Evolutionary conservation across 2,329 filamentous ascomycete genomes (phyloP).

Genomic region (Aspergillus transmontanensis): DNA sequence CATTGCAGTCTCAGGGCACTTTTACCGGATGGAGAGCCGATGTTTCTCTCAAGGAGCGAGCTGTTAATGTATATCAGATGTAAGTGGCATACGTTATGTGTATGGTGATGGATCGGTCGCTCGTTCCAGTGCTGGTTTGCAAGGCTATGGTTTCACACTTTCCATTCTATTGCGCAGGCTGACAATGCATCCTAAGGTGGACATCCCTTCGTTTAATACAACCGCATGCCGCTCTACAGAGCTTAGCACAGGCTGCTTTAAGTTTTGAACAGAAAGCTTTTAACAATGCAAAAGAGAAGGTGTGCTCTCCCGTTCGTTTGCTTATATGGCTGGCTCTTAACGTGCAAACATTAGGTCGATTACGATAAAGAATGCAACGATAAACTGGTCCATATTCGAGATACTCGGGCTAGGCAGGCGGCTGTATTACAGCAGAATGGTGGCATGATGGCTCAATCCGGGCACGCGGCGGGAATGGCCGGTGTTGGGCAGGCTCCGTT

Average conservation of each 20-base stretch:
- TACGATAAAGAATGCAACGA: slow-evolving; percentile 49
- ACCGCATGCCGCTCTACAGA: slow-evolving; percentile 41
- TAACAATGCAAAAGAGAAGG: slow-evolving; percentile 41
- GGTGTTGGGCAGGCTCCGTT: slow-evolving; percentile 47
- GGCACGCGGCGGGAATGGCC: slow-evolving; percentile 32
- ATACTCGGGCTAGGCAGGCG: slow-evolving; percentile 47
- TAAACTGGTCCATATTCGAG: slow-evolving; percentile 48
- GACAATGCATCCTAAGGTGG: slow-evolving; percentile 33
- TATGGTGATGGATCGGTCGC: neutral
- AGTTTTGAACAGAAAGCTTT: slow-evolving; percentile 51
- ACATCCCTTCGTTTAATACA: slow-evolving; percentile 50
- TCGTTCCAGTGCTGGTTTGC: neutral
- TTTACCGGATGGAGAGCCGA: slow-evolving; percentile 49
- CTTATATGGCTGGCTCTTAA: neutral
- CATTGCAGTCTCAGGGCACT: slow-evolving; percentile 44
- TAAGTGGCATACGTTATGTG: slow-evolving; percentile 29
- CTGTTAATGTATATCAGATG: slow-evolving; percentile 48
- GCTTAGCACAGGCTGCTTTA: slow-evolving; percentile 44
- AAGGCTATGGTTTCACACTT: neutral
- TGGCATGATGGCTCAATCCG: slow-evolving; percentile 40
- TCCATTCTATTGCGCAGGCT: neutral
- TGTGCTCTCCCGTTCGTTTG: slow-evolving; percentile 14
- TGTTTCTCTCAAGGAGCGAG: slow-evolving; percentile 43
- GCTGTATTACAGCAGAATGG: slow-evolving; percentile 44
- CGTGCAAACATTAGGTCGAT: slow-evolving; percentile 32